Conservation (phyloP, 2,329 filamentous ascomycete species). For the Neophaeococcomyces mojaviensis region DNA sequence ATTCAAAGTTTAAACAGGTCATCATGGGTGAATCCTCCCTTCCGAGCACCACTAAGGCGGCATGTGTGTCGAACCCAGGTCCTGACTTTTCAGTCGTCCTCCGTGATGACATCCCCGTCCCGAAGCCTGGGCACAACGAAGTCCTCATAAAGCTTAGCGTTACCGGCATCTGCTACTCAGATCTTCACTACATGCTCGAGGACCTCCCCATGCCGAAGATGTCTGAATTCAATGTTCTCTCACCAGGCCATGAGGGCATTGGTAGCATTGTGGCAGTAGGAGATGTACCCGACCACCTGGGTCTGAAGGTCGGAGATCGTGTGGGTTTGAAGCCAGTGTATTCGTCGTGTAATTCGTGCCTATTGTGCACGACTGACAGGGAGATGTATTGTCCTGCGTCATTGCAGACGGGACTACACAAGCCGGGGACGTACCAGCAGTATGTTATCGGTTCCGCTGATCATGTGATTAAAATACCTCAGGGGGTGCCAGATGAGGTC, state of each 20-base stretch:
- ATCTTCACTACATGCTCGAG: conserved; percentile 48
- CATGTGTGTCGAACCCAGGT: conserved; percentile 1
- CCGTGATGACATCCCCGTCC: neutral
- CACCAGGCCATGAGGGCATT: conserved; percentile 41
- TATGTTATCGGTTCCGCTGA: conserved; percentile 31
- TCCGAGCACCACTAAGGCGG: neutral
- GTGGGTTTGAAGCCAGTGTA: conserved; percentile 34
- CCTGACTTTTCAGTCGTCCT: neutral
- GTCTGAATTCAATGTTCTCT: conserved; percentile 14
- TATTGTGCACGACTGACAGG: conserved; percentile 25
- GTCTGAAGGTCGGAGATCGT: conserved; percentile 23
- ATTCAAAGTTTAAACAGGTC: neutral
- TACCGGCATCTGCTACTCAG: conserved; percentile 51
- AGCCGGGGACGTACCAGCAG: conserved; percentile 36
- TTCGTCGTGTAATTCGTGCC: conserved; percentile 30
- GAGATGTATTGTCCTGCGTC: conserved; percentile 13
- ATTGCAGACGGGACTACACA: conserved; percentile 11
- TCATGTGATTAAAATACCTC: conserved; percentile 29
- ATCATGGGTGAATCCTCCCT: neutral
- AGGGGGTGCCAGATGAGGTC: conserved; percentile 29
- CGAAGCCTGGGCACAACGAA: conserved; percentile 31
- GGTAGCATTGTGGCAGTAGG: conserved; percentile 35
- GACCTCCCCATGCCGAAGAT: conserved; percentile 9
- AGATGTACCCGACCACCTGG: conserved; percentile 21
- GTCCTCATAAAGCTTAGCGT: conserved; percentile 50